These are phyloP conservation scores for Penicillium sp. DNA, from an alignment of 2,329 filamentous ascomycete species.

Conservation along the genomic window DNA sequence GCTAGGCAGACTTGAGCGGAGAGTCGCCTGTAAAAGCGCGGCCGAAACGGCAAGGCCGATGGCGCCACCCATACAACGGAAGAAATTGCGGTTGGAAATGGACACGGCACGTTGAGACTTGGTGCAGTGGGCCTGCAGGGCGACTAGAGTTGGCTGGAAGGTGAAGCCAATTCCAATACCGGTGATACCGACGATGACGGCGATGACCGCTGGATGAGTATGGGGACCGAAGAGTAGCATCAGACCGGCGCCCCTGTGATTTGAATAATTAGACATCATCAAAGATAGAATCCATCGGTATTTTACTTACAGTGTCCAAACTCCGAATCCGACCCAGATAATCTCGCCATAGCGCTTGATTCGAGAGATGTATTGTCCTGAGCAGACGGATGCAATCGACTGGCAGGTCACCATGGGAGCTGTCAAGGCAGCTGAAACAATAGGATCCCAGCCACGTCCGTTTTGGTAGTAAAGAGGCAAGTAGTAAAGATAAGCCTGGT, in stretches of 20 bases:
- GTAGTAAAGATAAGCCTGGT: constrained; percentile 61
- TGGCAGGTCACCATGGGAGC: constrained; percentile 53
- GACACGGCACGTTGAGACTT: constrained; percentile 61
- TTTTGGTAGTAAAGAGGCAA: constrained; percentile 64
- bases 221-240: constrained; percentile 50
- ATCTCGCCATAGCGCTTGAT: constrained; percentile 59
- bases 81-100: constrained; percentile 63
- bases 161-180: constrained; percentile 56
- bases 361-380: constrained; percentile 60
- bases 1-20: constrained; percentile 41
- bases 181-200: constrained; percentile 52
- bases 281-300: neutral
- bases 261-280: neutral
- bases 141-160: constrained; percentile 57
- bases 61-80: constrained; percentile 59
- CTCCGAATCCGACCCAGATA: constrained; percentile 50
- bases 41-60: constrained; percentile 59
- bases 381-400: constrained; percentile 37
- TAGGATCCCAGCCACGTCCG: constrained; percentile 46
- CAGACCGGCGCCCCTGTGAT: constrained; percentile 50
- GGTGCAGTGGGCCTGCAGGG: constrained; percentile 57
- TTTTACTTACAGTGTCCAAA: constrained; percentile 48
- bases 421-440: constrained; percentile 53
- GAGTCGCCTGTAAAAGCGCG: constrained; percentile 47
- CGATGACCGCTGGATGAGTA: constrained; percentile 51